These are phyloP conservation scores for Aureobasidium sp. DNA, from an alignment of 2,329 filamentous ascomycete species.

Conservation along the genomic window DNA sequence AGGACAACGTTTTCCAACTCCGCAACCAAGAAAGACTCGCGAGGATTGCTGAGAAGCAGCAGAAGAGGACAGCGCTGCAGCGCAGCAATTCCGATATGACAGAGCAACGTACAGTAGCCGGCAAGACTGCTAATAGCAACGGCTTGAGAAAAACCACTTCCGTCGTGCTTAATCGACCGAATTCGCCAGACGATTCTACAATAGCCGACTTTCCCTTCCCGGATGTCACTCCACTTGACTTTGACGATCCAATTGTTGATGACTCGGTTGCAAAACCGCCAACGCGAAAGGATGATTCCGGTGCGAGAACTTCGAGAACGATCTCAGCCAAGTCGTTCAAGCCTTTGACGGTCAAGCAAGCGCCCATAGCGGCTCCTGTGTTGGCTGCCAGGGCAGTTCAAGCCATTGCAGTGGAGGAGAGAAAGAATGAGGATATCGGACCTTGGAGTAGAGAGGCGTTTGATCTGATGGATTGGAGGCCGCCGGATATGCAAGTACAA, in stretches of 20 bases:
- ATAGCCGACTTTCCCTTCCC: neutral
- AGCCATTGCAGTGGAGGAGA: conserved; percentile 18
- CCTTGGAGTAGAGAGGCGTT: conserved; percentile 64
- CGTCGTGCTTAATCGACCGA: neutral
- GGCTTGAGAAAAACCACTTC: conserved; percentile 5
- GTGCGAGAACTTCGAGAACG: neutral
- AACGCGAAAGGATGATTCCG: neutral
- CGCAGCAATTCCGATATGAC: conserved; percentile 14
- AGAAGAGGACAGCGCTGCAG: conserved; percentile 3
- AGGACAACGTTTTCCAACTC: conserved; percentile 19
- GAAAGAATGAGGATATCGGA: conserved; percentile 39
- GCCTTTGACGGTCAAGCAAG: conserved; percentile 21
- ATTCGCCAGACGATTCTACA: conserved; percentile 15
- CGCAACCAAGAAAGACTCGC: conserved; percentile 27
- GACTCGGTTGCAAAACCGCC: neutral
- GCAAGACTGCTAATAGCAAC: neutral
- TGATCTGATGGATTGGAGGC: conserved; percentile 58
- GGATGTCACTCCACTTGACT: neutral
- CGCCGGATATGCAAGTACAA: conserved; percentile 33
- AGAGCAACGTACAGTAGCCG: neutral
- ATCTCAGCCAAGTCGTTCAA: conserved; percentile 27
- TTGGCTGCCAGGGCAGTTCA: neutral
- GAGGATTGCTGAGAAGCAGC: conserved; percentile 25
- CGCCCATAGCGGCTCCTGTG: conserved; percentile 18
- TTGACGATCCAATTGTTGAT: neutral